These are phyloP conservation scores for Ophioceras dolichostomum DNA, from an alignment of 2,329 filamentous ascomycete genomes.

Conservation along the genomic window DNA sequence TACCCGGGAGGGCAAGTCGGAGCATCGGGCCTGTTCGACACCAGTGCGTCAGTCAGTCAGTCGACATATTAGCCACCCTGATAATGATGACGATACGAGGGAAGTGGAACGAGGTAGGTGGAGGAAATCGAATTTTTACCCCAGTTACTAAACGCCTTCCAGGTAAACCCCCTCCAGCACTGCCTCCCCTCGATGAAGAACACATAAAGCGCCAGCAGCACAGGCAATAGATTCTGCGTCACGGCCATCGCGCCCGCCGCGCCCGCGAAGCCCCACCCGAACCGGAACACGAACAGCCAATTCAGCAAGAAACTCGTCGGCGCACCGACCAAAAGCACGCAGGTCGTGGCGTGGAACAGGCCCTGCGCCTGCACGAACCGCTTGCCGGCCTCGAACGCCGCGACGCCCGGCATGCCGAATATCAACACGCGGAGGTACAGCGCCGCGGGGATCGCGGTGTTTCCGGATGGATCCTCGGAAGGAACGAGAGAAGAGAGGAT, in stretches of 20 bases:
- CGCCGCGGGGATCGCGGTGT: conserved; percentile 56
- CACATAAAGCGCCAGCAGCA: conserved; percentile 70
- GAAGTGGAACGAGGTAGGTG: no score
- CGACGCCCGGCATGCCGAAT: conserved; percentile 59
- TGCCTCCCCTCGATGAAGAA: conserved; percentile 59
- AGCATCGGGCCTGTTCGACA: conserved; percentile 57
- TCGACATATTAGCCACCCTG: no score
- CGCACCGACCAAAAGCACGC: conserved; percentile 28
- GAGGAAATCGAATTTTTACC: no score
- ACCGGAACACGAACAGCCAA: conserved; percentile 62
- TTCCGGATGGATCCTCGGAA: conserved; percentile 34
- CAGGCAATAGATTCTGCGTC: conserved; percentile 64
- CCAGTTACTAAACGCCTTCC: conserved; percentile 17
- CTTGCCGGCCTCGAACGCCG: conserved; percentile 61
- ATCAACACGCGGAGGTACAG: conserved; percentile 57
- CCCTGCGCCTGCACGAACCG: conserved; percentile 70
- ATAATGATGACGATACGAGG: no score
- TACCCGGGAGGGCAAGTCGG: conserved; percentile 55
- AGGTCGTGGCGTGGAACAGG: conserved; percentile 52
- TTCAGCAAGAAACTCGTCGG: conserved; percentile 65
- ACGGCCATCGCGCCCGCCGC: conserved; percentile 72
- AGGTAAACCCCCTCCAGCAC: conserved; percentile 76
- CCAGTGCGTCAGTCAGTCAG: neutral
- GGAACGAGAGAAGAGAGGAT: conserved; percentile 32
- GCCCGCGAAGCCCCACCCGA: conserved; percentile 60